These are phyloP conservation scores for Cladophialophora exuberans DNA, from an alignment of 2,329 filamentous ascomycete genomes.

Conservation along the genomic window DNA sequence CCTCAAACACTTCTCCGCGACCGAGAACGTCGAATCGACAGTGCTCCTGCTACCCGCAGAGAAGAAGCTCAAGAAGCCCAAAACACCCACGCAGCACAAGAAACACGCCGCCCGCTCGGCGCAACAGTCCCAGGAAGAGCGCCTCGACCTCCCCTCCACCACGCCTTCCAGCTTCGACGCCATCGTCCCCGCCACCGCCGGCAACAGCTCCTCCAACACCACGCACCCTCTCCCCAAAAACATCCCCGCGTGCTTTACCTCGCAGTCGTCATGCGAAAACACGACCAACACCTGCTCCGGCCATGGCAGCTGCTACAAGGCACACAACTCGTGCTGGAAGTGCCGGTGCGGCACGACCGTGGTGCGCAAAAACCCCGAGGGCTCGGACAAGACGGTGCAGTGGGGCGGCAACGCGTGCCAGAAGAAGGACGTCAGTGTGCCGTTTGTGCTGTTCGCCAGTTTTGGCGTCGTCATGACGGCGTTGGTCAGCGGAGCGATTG, in stretches of 20 bases:
- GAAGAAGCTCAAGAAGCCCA: conserved; percentile 17
- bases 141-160: conserved; percentile 39
- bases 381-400: conserved; percentile 64
- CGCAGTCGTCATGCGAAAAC: conserved; percentile 67
- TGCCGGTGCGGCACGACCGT: conserved; percentile 73
- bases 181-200: conserved; percentile 41
- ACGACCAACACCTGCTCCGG: conserved; percentile 79
- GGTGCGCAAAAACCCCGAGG: conserved; percentile 49
- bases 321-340: conserved; percentile 71
- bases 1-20: conserved; percentile 52
- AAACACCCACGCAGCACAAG: conserved; percentile 19
- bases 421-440: conserved; percentile 85
- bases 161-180: conserved; percentile 36
- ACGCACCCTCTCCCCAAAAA: conserved; percentile 42
- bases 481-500: conserved; percentile 70
- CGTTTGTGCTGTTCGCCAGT: conserved; percentile 83
- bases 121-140: conserved; percentile 25
- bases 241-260: conserved; percentile 75
- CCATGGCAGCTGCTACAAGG: conserved; percentile 75
- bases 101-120: conserved; percentile 20
- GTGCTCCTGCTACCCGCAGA: conserved; percentile 56
- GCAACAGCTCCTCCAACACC: conserved; percentile 39
- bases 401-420: conserved; percentile 89
- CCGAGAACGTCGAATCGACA: conserved; percentile 60
- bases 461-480: conserved; percentile 72